phyloP scores from a whole-genome alignment of 805 yeast genomes.

The Starmerella cellae region DNA sequence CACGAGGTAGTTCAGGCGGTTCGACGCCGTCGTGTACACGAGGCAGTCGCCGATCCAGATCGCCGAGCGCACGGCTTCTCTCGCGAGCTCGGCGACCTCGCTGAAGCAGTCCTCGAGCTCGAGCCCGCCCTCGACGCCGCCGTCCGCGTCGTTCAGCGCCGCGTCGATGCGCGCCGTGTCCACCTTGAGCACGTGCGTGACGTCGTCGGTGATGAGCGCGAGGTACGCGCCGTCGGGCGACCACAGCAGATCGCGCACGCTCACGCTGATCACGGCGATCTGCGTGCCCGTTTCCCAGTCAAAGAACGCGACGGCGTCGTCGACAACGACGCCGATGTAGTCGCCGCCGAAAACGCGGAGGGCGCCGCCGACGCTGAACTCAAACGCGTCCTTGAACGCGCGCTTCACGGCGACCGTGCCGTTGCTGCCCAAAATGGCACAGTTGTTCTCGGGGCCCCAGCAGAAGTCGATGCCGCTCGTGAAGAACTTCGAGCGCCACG shows the following conservation, averaged over 20 bases:
- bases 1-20: slow-evolving; percentile 84
- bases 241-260: slow-evolving; percentile 67
- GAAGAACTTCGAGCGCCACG: slow-evolving; percentile 93
- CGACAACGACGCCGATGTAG: slow-evolving; percentile 63
- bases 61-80: slow-evolving; percentile 71
- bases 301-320: slow-evolving; percentile 72
- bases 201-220: slow-evolving; percentile 59
- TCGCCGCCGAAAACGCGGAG: slow-evolving; percentile 81
- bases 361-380: slow-evolving; percentile 50
- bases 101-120: slow-evolving; percentile 76
- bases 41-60: slow-evolving; percentile 97
- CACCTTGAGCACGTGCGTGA: slow-evolving; percentile 58
- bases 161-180: slow-evolving; percentile 53
- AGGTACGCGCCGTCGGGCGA: slow-evolving; percentile 85
- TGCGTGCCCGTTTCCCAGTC: slow-evolving; percentile 85
- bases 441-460: slow-evolving; percentile 86
- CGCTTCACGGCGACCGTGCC: slow-evolving; percentile 58
- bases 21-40: slow-evolving; percentile 72
- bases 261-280: slow-evolving; percentile 82
- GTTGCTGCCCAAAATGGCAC: slow-evolving; percentile 64
- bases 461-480: slow-evolving; percentile 84
- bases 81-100: slow-evolving; percentile 60
- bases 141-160: too few species aligned
- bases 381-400: slow-evolving; percentile 55
- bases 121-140: slow-evolving; percentile 42